These are phyloP conservation scores for Saccharomycopsis amapae DNA, from an alignment of 805 yeast genomes.

Conservation along the genomic window DNA sequence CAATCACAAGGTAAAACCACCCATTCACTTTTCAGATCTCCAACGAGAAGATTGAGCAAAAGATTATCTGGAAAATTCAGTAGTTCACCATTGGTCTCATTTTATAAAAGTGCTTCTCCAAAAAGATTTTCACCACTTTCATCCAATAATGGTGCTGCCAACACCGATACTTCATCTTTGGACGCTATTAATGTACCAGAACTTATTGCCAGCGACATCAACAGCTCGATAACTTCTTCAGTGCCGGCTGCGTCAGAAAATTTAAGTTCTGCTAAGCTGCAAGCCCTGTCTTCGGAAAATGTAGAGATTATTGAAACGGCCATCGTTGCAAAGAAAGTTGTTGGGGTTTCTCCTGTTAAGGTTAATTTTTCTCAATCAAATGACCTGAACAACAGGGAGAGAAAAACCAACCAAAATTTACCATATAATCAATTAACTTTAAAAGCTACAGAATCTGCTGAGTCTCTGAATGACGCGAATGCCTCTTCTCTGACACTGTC, in stretches of 20 bases:
- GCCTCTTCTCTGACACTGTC: no score
- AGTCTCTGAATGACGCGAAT: no score
- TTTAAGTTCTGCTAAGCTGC: background rate
- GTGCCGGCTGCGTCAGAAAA: background rate
- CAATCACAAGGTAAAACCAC: no score
- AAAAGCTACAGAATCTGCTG: no score
- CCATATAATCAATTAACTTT: no score
- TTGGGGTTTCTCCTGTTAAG: slow-evolving; percentile 8
- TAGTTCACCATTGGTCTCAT: slow-evolving; percentile 8
- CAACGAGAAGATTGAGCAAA: slow-evolving; percentile 9
- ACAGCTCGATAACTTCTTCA: background rate
- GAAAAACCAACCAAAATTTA: background rate
- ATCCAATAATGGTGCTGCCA: background rate
- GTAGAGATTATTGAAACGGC: slow-evolving; percentile 9
- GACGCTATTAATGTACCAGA: slow-evolving; percentile 11
- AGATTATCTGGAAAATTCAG: slow-evolving; percentile 15
- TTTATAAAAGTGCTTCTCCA: slow-evolving; percentile 10
- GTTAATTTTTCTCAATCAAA: slow-evolving; percentile 1
- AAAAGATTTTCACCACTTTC: background rate
- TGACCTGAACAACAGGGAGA: slow-evolving; percentile 1
- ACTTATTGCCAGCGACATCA: no score
- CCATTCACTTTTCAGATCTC: slow-evolving; percentile 14
- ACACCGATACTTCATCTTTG: background rate
- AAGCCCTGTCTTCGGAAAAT: background rate
- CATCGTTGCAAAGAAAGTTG: slow-evolving; percentile 5